These are phyloP conservation scores for Vaccinium darrowii DNA, from an alignment of 148 eudicot species.

Conservation along the genomic window DNA sequence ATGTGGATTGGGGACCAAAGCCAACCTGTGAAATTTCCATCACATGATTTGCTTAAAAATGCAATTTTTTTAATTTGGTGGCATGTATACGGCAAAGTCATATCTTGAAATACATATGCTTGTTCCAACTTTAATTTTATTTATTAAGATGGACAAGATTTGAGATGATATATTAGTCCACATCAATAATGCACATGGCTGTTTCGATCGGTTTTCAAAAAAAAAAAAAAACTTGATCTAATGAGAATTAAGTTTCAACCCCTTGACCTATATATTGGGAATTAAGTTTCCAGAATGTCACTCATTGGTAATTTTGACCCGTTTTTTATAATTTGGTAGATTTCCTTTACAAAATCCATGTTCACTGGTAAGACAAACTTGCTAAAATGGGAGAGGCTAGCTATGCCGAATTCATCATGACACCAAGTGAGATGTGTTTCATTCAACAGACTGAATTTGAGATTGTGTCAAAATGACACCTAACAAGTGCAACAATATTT, in stretches of 20 bases:
- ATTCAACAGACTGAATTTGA: neutral
- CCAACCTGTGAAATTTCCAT: neutral
- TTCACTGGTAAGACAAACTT: neutral
- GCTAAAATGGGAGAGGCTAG: neutral
- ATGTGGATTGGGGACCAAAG: neutral
- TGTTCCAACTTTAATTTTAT: neutral
- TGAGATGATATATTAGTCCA: neutral
- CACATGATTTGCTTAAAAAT: constrained; percentile 6
- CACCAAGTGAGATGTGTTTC: neutral
- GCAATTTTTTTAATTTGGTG: neutral
- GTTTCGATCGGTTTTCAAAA: too few species aligned
- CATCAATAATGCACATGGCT: neutral
- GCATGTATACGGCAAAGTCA: neutral
- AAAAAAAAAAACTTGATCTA: too few species aligned
- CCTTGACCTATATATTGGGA: too few species aligned
- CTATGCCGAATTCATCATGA: neutral
- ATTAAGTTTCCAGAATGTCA: too few species aligned
- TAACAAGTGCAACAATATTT: neutral
- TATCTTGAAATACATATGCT: constrained; percentile 7
- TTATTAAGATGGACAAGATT: neutral
- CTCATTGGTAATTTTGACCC: too few species aligned
- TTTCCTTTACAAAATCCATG: neutral
- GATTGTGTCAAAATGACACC: neutral
- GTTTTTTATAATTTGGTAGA: neutral
- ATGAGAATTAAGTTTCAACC: too few species aligned